Conservation (phyloP, 2,329 filamentous ascomycete species). For the Verticillium albo-atrum region DNA sequence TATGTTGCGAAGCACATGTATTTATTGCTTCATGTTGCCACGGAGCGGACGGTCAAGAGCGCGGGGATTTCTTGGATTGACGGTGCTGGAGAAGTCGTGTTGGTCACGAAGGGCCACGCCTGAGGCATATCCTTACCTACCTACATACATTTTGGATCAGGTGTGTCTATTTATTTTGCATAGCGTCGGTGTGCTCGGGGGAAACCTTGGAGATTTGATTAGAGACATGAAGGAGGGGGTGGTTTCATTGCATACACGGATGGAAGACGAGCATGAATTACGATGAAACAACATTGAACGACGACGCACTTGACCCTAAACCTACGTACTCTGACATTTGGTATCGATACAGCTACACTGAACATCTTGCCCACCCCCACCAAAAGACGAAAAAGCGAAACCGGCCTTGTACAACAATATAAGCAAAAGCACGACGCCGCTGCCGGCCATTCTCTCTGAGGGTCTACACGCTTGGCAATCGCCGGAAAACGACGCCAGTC, state of each 20-base stretch:
- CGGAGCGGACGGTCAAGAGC: slow-evolving; percentile 54
- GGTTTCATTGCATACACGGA: neutral
- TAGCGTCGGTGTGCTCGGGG: neutral
- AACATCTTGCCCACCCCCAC: neutral
- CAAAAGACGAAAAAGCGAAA: neutral
- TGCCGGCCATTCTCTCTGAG: neutral
- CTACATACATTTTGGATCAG: neutral
- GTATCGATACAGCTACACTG: neutral
- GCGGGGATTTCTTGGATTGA: slow-evolving; percentile 64
- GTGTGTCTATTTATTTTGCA: neutral
- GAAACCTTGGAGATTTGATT: neutral
- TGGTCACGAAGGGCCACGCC: slow-evolving; percentile 22
- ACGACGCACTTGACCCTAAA: neutral
- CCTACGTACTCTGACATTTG: neutral
- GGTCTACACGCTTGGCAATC: neutral
- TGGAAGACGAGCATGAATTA: neutral
- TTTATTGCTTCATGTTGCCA: slow-evolving; percentile 69
- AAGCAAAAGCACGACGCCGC: neutral
- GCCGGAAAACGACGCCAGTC: neutral
- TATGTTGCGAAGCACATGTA: slow-evolving; percentile 69
- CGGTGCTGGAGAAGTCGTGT: slow-evolving; percentile 49
- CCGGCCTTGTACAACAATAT: neutral
- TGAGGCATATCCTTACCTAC: neutral
- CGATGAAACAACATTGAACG: neutral
- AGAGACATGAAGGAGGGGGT: neutral